Evolutionary conservation across 495 filamentous ascomycete species (phyloP), one percentile per base, ranked within the genome.

Genomic region (Hypoxylon trugodes): DNA sequence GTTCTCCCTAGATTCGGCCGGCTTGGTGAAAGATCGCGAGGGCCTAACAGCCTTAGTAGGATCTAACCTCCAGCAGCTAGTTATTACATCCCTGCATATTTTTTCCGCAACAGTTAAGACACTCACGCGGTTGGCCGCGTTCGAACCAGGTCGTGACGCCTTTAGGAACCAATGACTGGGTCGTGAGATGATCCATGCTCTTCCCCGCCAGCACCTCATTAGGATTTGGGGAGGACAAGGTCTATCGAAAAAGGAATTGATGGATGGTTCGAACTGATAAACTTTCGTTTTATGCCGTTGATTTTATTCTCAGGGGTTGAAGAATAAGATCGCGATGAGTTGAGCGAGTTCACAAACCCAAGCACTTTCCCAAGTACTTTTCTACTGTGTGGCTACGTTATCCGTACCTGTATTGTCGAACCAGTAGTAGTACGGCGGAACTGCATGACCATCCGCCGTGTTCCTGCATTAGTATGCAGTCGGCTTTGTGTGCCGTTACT

Each of bases 401-500:
- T 54, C 28, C 18, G 58, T 67, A 62, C 64, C 64, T 67, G 58
- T 53, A 61, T 67, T 62, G 47, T 58, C 47, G 52, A 67, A 37
- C 47, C 40, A 53, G 58, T 59, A 53, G 58, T 59, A 67, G 47
- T 28, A 62, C 36, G 16, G 53, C 64, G 46, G 58, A 36, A 57
- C 63, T 66, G 45, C 63, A 47, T 51, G 52, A 52, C 58, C 41
- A 58, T 62, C 40, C 51, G 36, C 53, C 64, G 64, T 67, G 64
- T 67, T 67, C 64, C 64, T 67, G 64, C 64, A 67, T 53, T 61
- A 66, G 63, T 41, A 13, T 7, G 41, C 28, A 36, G 51, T 46
- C 40, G 46, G 57, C 51, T 61, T 66, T 26, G 38, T 61, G 37
- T 35, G 40, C 38, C 45, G 32, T 30, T 46, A 48, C 54, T 60